These are phyloP conservation scores for Cenchrus fungigraminus DNA, from an alignment of 176 grass and related monocot genomes.

Conservation along the genomic window DNA sequence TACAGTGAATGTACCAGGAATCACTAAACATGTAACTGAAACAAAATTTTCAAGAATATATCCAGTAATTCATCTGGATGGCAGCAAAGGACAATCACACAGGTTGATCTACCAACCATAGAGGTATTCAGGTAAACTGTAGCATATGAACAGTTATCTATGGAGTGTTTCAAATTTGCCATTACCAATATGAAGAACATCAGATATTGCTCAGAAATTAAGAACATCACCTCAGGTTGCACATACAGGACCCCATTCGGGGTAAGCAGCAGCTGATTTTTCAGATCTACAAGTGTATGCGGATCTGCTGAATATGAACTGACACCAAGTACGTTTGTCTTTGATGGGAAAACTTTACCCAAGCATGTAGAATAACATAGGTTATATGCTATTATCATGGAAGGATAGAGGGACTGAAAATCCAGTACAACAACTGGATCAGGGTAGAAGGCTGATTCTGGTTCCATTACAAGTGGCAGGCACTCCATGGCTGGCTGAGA, in stretches of 20 bases:
- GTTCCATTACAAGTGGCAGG: conserved; percentile 97
- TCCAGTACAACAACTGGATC: conserved; percentile 93
- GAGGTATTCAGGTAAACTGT: conserved; percentile 5
- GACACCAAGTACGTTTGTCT: conserved; percentile 84
- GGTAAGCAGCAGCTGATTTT: conserved; percentile 69
- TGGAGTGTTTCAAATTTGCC: neutral
- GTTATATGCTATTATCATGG: conserved; percentile 99
- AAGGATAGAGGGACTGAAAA: conserved; percentile 99
- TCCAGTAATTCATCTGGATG: conserved; percentile 30
- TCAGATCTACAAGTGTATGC: conserved; percentile 57
- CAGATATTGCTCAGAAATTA: conserved; percentile 14
- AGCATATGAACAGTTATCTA: conserved; percentile 11
- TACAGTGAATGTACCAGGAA: neutral
- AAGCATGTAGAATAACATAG: conserved; percentile 94
- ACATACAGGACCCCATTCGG: conserved; percentile 93
- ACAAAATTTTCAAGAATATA: conserved; percentile 38
- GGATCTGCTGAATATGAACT: conserved; percentile 77
- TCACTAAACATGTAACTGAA: conserved; percentile 27
- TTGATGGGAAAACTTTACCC: conserved; percentile 93
- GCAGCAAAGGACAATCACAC: conserved; percentile 3
- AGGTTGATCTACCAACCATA: conserved; percentile 11
- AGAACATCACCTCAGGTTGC: conserved; percentile 73
- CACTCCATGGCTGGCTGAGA: conserved; percentile 99
- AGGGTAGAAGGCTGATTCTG: conserved; percentile 91
- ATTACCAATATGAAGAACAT: conserved; percentile 15